Evolutionary conservation across 2,329 filamentous ascomycete genomes (phyloP).

Genomic region (Aspergillus clavatus): DNA sequence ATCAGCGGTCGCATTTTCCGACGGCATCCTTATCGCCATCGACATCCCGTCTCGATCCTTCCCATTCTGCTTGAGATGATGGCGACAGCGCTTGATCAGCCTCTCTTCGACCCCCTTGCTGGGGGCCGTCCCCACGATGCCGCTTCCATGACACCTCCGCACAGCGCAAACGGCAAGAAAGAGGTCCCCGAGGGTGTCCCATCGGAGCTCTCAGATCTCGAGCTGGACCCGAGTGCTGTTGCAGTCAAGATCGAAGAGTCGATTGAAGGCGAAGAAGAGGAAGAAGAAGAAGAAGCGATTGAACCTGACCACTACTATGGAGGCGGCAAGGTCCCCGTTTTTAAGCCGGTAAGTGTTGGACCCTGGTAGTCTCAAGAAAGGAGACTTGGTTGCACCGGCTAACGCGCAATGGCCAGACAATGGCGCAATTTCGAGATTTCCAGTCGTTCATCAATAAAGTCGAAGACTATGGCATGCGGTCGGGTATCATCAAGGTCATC

Average conservation of each 20-base stretch:
- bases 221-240: slow-evolving; percentile 30
- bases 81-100: slow-evolving; percentile 32
- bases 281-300: slow-evolving; percentile 70
- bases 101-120: slow-evolving; percentile 23
- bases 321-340: slow-evolving; percentile 78
- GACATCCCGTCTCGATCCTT: slow-evolving; percentile 8
- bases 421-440: slow-evolving; percentile 93
- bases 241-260: slow-evolving; percentile 23
- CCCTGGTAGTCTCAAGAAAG: not conserved
- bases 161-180: slow-evolving; percentile 43
- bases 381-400: slow-evolving; percentile 6
- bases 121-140: slow-evolving; percentile 23
- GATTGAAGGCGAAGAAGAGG: slow-evolving; percentile 61
- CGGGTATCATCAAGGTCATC: slow-evolving; percentile 92
- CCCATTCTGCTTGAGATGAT: slow-evolving; percentile 23
- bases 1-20: slow-evolving; percentile 41
- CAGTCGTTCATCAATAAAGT: slow-evolving; percentile 86
- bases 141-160: slow-evolving; percentile 40
- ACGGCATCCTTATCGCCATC: slow-evolving; percentile 26
- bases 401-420: slow-evolving; percentile 52
- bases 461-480: slow-evolving; percentile 93
- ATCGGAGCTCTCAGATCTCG: slow-evolving; percentile 41
- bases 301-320: slow-evolving; percentile 84
- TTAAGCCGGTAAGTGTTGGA: slow-evolving; percentile 66
- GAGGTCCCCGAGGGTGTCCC: slow-evolving; percentile 39